Percentiles rank a stretch among this genome's conserved stretches.
Evolutionary conservation across 345 rosid species (phyloP).

Genomic region (Luvunga scandens): DNA sequence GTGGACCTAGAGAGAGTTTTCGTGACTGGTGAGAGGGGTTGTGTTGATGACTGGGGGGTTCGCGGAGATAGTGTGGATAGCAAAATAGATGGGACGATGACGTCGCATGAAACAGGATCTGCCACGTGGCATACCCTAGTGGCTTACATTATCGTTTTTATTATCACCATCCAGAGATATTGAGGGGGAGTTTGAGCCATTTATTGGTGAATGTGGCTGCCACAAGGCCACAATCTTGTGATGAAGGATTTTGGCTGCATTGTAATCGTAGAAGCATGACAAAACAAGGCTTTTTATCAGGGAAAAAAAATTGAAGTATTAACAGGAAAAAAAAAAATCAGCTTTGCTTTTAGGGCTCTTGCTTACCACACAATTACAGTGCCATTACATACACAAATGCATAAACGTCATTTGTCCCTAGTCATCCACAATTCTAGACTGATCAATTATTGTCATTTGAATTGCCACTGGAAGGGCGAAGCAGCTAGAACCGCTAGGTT

Average conservation of each 20-base stretch:
- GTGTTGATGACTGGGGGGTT: slow-evolving; percentile 22
- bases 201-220: slow-evolving; percentile 26
- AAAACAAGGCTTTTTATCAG: too few species aligned
- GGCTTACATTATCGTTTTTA: slow-evolving; percentile 47
- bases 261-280: too few species aligned
- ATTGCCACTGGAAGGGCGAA: too few species aligned
- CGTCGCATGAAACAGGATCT: slow-evolving; percentile 29
- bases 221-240: slow-evolving; percentile 17
- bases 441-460: background rate
- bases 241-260: background rate
- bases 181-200: background rate
- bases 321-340: too few species aligned
- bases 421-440: too few species aligned
- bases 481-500: background rate
- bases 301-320: background rate
- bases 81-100: slow-evolving; percentile 5
- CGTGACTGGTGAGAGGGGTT: background rate
- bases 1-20: background rate
- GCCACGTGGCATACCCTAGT: slow-evolving; percentile 59
- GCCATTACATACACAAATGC: background rate
- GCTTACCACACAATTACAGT: background rate
- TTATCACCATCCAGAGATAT: slow-evolving; percentile 20
- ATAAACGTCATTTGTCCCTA: too few species aligned
- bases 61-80: slow-evolving; percentile 27
- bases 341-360: background rate